These are phyloP conservation scores for Extremus antarcticus DNA, from an alignment of 495 filamentous ascomycete species.

Conservation along the genomic window DNA sequence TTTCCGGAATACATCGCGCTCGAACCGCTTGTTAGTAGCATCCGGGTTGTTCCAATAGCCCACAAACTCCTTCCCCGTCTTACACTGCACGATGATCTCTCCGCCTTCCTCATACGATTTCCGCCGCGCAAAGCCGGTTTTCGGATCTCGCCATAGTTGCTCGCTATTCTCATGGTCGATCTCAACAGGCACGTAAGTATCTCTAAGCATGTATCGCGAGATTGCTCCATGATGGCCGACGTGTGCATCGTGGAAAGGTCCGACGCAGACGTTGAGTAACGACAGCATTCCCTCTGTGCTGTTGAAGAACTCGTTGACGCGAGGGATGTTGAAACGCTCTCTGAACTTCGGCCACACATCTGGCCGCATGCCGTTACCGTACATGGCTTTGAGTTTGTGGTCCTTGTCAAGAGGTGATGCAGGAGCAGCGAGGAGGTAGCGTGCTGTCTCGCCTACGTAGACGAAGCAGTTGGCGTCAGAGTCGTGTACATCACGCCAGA, in stretches of 20 bases:
- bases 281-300: slow-evolving; percentile 39
- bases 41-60: slow-evolving; percentile 73
- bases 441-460: slow-evolving; percentile 70
- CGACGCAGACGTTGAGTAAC: slow-evolving; percentile 31
- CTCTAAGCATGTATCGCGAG: slow-evolving; percentile 38
- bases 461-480: slow-evolving; percentile 58
- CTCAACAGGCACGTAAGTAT: slow-evolving; percentile 37
- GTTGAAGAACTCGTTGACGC: slow-evolving; percentile 31
- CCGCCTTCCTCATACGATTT: slow-evolving; percentile 53
- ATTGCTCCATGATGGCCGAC: slow-evolving; percentile 68
- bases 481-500: slow-evolving; percentile 66
- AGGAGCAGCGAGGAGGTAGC: slow-evolving; percentile 64
- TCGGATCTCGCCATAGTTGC: slow-evolving; percentile 23
- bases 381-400: slow-evolving; percentile 59
- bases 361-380: slow-evolving; percentile 31
- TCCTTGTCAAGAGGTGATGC: slow-evolving; percentile 50
- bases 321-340: slow-evolving; percentile 27
- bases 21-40: slow-evolving; percentile 67
- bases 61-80: slow-evolving; percentile 61
- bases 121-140: slow-evolving; percentile 17
- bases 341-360: slow-evolving; percentile 31
- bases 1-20: slow-evolving; percentile 63
- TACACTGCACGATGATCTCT: slow-evolving; percentile 55
- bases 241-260: slow-evolving; percentile 41
- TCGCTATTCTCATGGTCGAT: slow-evolving; percentile 29